These are phyloP conservation scores for Dendryphion nanum DNA, from an alignment of 2,329 filamentous ascomycete species.

Conservation along the genomic window DNA sequence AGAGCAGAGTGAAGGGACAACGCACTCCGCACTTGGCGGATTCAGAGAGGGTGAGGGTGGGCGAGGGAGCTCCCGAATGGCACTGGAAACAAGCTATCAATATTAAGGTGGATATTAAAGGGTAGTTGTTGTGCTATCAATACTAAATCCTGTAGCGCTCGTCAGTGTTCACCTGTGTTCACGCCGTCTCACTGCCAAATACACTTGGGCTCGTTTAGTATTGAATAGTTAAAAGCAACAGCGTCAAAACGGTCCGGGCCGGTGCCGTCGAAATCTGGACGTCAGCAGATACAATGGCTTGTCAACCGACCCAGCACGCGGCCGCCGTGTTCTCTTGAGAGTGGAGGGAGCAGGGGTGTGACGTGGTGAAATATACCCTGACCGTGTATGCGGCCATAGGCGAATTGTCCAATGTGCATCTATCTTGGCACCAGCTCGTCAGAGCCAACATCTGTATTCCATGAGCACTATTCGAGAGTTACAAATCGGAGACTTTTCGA, in stretches of 20 bases:
- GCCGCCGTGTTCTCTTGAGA: slow-evolving; percentile 17
- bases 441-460: slow-evolving; percentile 2
- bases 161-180: too few species aligned
- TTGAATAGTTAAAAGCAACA: too few species aligned
- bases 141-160: too few species aligned
- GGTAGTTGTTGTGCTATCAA: too few species aligned
- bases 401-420: slow-evolving; percentile 19
- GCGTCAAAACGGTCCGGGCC: slow-evolving; percentile 13
- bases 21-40: slow-evolving; percentile 31
- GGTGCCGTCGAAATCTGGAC: slow-evolving; percentile 5
- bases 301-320: slow-evolving; percentile 8
- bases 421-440: slow-evolving; percentile 7
- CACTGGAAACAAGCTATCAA: background rate
- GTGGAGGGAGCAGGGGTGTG: slow-evolving; percentile 27
- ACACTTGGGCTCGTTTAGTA: too few species aligned
- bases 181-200: too few species aligned
- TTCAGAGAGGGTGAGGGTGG: slow-evolving; percentile 5
- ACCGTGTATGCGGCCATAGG: slow-evolving; percentile 19
- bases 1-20: too few species aligned
- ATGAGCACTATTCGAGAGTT: slow-evolving; percentile 9
- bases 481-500: slow-evolving; percentile 8
- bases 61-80: slow-evolving; percentile 9
- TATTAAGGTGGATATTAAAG: background rate
- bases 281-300: slow-evolving; percentile 16
- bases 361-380: slow-evolving; percentile 29